These are phyloP conservation scores for Cordyceps farinosa DNA, from an alignment of 2,329 filamentous ascomycete species.

Conservation along the genomic window DNA sequence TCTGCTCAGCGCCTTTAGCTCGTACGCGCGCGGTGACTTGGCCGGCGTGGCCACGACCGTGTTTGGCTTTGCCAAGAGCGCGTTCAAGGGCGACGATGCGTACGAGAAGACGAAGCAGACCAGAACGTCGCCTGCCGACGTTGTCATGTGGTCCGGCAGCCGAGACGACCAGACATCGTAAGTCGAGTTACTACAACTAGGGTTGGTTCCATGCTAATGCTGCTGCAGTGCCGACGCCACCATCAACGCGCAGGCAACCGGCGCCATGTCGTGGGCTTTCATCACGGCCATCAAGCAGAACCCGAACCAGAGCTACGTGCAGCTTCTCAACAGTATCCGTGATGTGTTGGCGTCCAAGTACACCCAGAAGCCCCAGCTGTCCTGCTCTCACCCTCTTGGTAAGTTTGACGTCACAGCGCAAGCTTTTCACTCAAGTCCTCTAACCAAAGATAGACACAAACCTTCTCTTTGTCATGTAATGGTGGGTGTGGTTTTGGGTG, in stretches of 20 bases:
- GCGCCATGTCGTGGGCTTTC: slow-evolving; percentile 98
- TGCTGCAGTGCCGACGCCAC: slow-evolving; percentile 74
- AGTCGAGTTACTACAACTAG: slow-evolving; percentile 41
- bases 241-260: slow-evolving; percentile 84
- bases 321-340: slow-evolving; percentile 91
- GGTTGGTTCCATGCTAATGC: slow-evolving; percentile 22
- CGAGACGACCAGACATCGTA: slow-evolving; percentile 91
- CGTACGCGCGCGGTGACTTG: slow-evolving; percentile 81
- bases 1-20: slow-evolving; percentile 66
- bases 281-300: slow-evolving; percentile 88
- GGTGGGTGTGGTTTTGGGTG: neutral
- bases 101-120: slow-evolving; percentile 79
- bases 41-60: slow-evolving; percentile 74
- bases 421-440: neutral
- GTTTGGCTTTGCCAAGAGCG: slow-evolving; percentile 85
- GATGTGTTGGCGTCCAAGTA: slow-evolving; percentile 86
- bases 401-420: slow-evolving; percentile 36
- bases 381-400: slow-evolving; percentile 94
- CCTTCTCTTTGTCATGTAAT: slow-evolving; percentile 63
- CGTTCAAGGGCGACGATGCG: slow-evolving; percentile 71
- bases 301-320: slow-evolving; percentile 91
- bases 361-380: slow-evolving; percentile 90
- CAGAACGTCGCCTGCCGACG: slow-evolving; percentile 90
- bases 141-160: slow-evolving; percentile 96
- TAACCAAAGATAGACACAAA: slow-evolving; percentile 52